Evolutionary conservation across 305 asterid genomes (phyloP).

Genomic region (Solanum hybrid): DNA sequence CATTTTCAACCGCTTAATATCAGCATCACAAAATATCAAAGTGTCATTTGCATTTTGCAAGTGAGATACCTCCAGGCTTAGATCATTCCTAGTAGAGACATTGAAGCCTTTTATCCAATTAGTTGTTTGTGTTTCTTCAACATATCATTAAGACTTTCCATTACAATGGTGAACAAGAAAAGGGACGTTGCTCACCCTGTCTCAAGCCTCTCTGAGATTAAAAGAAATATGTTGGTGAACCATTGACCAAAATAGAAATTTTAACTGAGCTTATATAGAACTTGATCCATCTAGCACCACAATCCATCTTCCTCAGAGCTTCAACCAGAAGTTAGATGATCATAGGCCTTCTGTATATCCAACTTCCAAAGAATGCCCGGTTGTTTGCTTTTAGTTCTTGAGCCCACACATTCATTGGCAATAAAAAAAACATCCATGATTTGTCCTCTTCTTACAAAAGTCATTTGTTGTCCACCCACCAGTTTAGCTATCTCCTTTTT

Average conservation of each 20-base stretch:
- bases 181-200: background rate
- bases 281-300: background rate
- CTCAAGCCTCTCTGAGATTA: background rate
- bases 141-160: background rate
- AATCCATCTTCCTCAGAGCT: background rate
- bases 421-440: background rate
- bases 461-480: background rate
- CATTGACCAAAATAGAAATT: background rate
- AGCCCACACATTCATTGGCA: background rate
- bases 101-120: background rate
- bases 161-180: background rate
- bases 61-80: background rate
- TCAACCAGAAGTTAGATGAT: background rate
- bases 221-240: background rate
- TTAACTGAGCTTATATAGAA: background rate
- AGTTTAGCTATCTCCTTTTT: background rate
- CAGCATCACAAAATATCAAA: background rate
- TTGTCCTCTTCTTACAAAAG: background rate
- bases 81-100: background rate
- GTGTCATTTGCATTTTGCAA: background rate
- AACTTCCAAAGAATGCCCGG: background rate
- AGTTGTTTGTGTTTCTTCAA: background rate
- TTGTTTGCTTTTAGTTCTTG: background rate
- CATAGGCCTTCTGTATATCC: background rate
- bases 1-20: background rate